Percentiles rank a stretch among this genome's conserved stretches.
Conservation (phyloP, 495 filamentous ascomycete species). For the Jackrogersella minutella region DNA sequence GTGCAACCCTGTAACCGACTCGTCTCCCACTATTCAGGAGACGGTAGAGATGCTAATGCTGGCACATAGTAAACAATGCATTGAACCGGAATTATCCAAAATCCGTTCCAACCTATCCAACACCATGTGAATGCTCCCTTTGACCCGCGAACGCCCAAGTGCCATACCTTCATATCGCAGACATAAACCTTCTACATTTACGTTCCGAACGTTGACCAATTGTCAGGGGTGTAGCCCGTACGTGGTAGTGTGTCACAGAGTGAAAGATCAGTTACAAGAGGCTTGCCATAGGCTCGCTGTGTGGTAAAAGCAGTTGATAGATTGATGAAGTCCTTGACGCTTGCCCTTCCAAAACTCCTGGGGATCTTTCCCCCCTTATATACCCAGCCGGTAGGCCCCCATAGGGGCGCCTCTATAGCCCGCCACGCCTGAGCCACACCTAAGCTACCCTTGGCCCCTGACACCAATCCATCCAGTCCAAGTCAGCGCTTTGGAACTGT, state of each 20-base stretch:
- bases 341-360: no score
- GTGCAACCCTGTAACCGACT: conserved; percentile 1
- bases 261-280: no score
- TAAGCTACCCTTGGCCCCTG: no score
- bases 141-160: conserved; percentile 31
- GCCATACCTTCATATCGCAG: conserved; percentile 7
- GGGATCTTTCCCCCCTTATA: no score
- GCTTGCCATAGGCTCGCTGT: no score
- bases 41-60: background rate
- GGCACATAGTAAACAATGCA: conserved; percentile 19
- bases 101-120: conserved; percentile 10
- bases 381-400: no score
- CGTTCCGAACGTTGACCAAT: conserved; percentile 43
- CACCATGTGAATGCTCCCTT: conserved; percentile 26
- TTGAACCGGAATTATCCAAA: conserved; percentile 29
- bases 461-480: conserved; percentile 50
- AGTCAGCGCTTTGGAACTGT: conserved; percentile 43
- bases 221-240: no score
- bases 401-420: no score
- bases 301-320: no score
- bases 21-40: conserved; percentile 14
- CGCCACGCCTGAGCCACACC: no score
- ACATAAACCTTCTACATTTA: conserved; percentile 28
- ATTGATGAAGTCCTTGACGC: no score
- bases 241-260: no score